phyloP scores from a whole-genome alignment of 495 filamentous ascomycete genomes.

The Aspergillus sclerotioniger region DNA sequence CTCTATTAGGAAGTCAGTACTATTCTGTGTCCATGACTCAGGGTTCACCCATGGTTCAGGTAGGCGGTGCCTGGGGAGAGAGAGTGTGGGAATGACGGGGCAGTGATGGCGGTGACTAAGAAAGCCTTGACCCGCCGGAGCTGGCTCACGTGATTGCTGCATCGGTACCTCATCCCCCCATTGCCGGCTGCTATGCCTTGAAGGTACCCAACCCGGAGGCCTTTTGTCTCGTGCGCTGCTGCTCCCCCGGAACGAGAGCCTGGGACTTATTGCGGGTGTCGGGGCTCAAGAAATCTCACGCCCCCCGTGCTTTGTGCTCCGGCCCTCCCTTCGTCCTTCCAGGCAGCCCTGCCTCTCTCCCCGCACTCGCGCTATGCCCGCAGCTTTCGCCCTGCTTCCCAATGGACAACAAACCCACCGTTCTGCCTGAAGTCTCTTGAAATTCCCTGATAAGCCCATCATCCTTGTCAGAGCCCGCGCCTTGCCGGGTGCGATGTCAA shows the following conservation, averaged over 20 bases:
- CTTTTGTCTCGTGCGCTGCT: not conserved
- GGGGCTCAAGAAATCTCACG: not conserved
- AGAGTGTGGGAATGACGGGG: too few relatives aligned
- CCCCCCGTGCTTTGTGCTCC: not conserved
- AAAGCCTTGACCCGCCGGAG: not conserved
- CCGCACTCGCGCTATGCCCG: conserved; percentile 48
- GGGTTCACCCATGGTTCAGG: not conserved
- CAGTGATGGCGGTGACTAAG: not conserved
- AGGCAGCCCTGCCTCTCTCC: conserved; percentile 29
- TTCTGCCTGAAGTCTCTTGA: conserved; percentile 13
- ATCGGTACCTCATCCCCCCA: conserved; percentile 8
- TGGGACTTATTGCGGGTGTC: not conserved
- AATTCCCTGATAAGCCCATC: conserved; percentile 2
- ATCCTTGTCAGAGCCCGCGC: conserved; percentile 2
- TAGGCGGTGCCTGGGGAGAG: not conserved
- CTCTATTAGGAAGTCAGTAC: not conserved
- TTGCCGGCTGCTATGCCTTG: not conserved
- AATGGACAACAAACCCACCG: conserved; percentile 31
- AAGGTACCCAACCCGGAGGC: not conserved
- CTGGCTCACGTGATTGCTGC: conserved; percentile 13
- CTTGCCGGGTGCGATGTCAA: conserved; percentile 18
- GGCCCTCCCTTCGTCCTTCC: conserved; percentile 3
- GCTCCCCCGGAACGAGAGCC: not conserved
- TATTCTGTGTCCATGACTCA: not conserved
- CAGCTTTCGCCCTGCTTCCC: conserved; percentile 28